Evolutionary conservation across 1,284 basidiomycete species (phyloP), one percentile per base, ranked within the genome.

Genomic region (Moesziomyces sp.): DNA sequence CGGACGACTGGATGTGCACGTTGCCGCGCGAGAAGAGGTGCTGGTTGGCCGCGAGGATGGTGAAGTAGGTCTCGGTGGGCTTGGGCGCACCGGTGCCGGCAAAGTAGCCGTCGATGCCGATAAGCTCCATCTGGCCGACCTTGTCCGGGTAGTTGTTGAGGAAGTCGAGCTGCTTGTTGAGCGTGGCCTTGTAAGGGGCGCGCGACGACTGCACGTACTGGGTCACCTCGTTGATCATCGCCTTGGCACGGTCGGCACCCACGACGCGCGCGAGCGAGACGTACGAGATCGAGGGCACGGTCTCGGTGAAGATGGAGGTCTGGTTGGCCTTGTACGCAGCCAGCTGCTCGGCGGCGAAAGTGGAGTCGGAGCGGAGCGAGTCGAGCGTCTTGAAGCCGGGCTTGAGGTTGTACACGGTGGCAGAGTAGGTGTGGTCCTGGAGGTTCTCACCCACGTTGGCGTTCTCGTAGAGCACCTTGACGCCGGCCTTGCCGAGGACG

Each of bases 1-100:
- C 86, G 26, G 85, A 85, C 10, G 87, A 88, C 69, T 85, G 87
- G 85, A 91, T 87, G 64, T 86, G 85, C 65, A 89, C 79, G 35
- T 71, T 76, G 16, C 86, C 86, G 45, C 85, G 84, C 9, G 80
- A 88, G 75, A 90, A 86, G 2, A 90, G 88, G 78, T 90, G 90
- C 82, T 92, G 91, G 47, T 91, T 84, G 54, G 80, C 80, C 14
- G 78, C 77, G 5, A 81, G 70, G 63, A 80, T 69, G 63, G 80
- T 81, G 43, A 80, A 66, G 70, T 81, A 81, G 46, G 66, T 77
- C 55, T 76, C 72, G 50, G 55, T 51, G 26, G 76, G 38, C 48
- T 67, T 76, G 23, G 77, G 78, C 23, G 61, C 61, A 59, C 73
- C 78, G 16, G 70, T 68, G 21, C 68, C 67, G 34, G 80, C 78